Evolutionary conservation across 129 eudicot genomes (phyloP).

Genomic region (Chrysanthemum seticuspe): DNA sequence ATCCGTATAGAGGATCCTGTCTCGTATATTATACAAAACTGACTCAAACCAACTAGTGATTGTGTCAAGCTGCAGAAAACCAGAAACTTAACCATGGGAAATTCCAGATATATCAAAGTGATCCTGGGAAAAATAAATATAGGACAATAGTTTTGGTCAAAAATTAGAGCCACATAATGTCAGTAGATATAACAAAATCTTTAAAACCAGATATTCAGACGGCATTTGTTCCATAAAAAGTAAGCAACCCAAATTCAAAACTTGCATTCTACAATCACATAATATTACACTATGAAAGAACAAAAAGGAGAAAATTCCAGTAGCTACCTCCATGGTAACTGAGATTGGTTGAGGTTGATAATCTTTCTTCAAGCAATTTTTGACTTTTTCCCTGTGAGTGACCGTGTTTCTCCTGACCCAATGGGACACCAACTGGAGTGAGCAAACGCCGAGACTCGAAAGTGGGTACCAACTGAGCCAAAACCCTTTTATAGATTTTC

Average conservation of each 20-base stretch:
- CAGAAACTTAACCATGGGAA: background rate
- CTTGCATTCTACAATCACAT: conserved; percentile 27
- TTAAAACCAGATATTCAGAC: background rate
- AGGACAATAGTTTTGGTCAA: background rate
- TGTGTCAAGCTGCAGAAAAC: conserved; percentile 4
- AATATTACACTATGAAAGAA: background rate
- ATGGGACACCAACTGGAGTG: no score
- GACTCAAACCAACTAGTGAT: background rate
- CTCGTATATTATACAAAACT: background rate
- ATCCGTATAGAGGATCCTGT: no score
- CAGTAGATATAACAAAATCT: background rate
- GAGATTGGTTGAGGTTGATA: conserved; percentile 4
- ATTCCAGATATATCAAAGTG: background rate
- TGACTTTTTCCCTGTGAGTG: background rate
- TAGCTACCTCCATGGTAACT: conserved; percentile 6
- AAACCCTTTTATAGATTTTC: no score
- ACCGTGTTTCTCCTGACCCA: background rate
- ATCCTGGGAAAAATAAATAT: background rate
- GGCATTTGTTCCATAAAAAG: background rate
- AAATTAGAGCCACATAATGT: background rate
- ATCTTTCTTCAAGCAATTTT: conserved; percentile 4
- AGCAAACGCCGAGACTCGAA: no score
- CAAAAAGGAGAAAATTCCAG: background rate
- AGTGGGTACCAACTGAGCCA: no score
- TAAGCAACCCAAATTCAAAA: conserved; percentile 26